Evolutionary conservation across 768 basidiomycete species (phyloP), one percentile per base, ranked within the genome.

Genomic region (Exidia glandulosa): DNA sequence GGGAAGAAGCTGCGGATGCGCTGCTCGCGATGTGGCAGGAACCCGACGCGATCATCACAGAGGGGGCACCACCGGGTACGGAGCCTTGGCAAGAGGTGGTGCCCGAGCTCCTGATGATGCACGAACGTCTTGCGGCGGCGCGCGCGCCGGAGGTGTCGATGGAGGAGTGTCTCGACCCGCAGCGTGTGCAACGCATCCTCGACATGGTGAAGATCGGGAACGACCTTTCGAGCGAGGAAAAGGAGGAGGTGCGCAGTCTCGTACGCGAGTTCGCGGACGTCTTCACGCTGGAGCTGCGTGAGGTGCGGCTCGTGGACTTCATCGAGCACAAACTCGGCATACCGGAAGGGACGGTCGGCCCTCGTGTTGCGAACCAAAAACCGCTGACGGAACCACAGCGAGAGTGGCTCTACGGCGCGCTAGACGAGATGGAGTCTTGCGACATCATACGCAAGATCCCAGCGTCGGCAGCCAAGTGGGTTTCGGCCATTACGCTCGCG

Each of bases 231-330:
- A 29, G 45, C 2, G 64, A 60, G 1, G 62, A 80, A 57, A 52
- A 60, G 3, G 19, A 12, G 2, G 13, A 61, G 13, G 71, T 76
- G 0, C 27, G 41, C 0, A 57, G 34, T 0, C 54, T 76, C 2
- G 32, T 79, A 0, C 37, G 5, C 0, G 59, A 71, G 56, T 76
- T 68, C 56, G 74, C 77, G 0, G 75, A 78, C 61, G 63, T 69
- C 32, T 80, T 77, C 59, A 74, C 75, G 3, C 63, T 77, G 1
- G 69, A 71, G 0, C 62, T 77, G 7, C 66, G 69, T 23, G 75
- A 80, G 59, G 77, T 79, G 2, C 56, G 48, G 1, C 61, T 65
- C 0, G 70, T 78, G 0, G 47, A 65, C 7, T 72, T 69, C 1
- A 70, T 69, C 3, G 64, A 65, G 1, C 75, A 78, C 62, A 60